Percentiles rank a stretch among this genome's conserved stretches.
Evolutionary conservation across 768 basidiomycete species (phyloP).

Genomic region (Mycena vulgaris): DNA sequence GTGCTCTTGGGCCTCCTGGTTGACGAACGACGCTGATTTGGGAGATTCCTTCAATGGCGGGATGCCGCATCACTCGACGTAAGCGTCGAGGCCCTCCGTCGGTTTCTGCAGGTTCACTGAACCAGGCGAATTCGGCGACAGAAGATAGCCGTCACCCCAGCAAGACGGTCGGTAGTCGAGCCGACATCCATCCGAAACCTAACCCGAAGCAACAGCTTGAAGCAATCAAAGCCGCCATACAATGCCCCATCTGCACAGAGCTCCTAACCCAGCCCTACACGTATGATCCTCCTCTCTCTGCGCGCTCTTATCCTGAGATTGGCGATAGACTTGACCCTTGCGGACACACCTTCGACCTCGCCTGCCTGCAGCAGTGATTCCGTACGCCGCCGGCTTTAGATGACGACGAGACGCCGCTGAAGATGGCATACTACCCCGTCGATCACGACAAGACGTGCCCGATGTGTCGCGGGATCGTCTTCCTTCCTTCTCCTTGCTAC

Average conservation of each 20-base stretch:
- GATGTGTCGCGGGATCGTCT: too few species aligned
- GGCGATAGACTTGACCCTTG: background rate
- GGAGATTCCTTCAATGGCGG: background rate
- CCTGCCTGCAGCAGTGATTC: constrained; percentile 10
- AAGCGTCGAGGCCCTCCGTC: too few species aligned
- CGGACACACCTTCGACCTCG: constrained; percentile 8
- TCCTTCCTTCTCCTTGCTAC: too few species aligned
- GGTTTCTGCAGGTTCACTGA: background rate
- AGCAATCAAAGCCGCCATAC: constrained; percentile 6
- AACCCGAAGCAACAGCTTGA: background rate
- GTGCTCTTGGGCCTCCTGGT: background rate
- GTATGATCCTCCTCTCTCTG: background rate
- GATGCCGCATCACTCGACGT: background rate
- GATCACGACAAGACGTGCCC: too few species aligned
- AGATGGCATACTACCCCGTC: background rate
- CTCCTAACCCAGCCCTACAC: background rate
- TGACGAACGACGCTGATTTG: constrained; percentile 6
- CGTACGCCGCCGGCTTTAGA: too few species aligned
- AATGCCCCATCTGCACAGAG: constrained; percentile 1
- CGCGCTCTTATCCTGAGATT: background rate
- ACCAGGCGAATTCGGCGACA: background rate
- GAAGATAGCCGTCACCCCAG: background rate
- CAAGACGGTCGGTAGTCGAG: background rate
- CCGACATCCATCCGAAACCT: background rate
- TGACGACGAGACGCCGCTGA: background rate